Percentiles rank a stretch among this genome's conserved stretches.
Conservation (phyloP, 2,329 filamentous ascomycete genomes). For the Pseudonectria buxi region DNA sequence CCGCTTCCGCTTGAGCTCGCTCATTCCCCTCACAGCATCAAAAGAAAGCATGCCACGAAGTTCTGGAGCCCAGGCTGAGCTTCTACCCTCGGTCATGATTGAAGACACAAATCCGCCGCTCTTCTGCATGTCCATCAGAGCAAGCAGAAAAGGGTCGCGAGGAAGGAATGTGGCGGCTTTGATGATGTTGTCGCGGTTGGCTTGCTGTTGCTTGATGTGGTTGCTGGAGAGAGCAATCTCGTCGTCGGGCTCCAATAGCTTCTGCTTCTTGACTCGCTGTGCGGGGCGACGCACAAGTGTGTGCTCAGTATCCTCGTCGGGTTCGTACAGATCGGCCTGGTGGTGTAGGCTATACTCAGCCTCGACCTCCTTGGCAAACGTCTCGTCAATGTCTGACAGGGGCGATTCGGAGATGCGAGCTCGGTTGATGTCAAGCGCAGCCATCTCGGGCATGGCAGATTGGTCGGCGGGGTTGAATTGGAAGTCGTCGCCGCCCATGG, state of each 20-base stretch:
- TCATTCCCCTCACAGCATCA: slow-evolving; percentile 67
- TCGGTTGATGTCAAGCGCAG: slow-evolving; percentile 43
- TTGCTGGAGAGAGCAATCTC: slow-evolving; percentile 69
- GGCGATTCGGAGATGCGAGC: slow-evolving; percentile 63
- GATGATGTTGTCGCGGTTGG: slow-evolving; percentile 78
- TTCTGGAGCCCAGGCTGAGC: slow-evolving; percentile 82
- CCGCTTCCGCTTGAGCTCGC: slow-evolving; percentile 87
- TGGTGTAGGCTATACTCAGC: slow-evolving; percentile 48
- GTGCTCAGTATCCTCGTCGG: slow-evolving; percentile 48
- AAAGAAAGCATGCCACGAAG: slow-evolving; percentile 87
- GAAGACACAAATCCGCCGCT: slow-evolving; percentile 83
- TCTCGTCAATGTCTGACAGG: slow-evolving; percentile 62
- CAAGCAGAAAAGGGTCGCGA: slow-evolving; percentile 77
- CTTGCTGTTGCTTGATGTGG: slow-evolving; percentile 80
- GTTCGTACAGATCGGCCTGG: slow-evolving; percentile 55
- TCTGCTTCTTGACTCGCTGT: slow-evolving; percentile 69
- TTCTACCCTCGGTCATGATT: slow-evolving; percentile 74
- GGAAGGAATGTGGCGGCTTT: slow-evolving; percentile 78
- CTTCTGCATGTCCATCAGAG: slow-evolving; percentile 86
- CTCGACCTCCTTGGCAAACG: slow-evolving; percentile 53
- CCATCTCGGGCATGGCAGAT: slow-evolving; percentile 46
- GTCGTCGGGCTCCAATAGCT: slow-evolving; percentile 73
- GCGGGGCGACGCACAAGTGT: slow-evolving; percentile 61
- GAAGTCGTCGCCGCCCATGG: slow-evolving; percentile 57
- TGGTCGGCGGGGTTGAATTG: slow-evolving; percentile 56